Base-by-base conservation (phyloP, 139 green algal species). In the Asterochloris sp. region DNA sequence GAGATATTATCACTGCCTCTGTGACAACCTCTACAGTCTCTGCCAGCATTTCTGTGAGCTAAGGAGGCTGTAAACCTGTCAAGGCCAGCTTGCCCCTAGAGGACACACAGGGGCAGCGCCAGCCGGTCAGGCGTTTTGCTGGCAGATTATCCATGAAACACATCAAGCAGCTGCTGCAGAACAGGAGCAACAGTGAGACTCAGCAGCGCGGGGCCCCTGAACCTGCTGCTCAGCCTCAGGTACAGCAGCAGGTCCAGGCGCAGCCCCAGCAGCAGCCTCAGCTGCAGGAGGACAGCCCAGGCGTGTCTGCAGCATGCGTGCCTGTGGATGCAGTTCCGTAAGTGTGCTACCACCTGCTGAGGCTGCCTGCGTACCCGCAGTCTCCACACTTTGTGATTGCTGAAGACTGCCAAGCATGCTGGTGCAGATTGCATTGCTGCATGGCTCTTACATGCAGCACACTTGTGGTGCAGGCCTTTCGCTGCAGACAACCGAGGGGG, bases 151-250 rank as follows among this genome's bases (percentile, higher is more conserved):
- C n/a, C 26, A 82, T 82, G 78, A 82, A 82, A 29, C 61, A 64
- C 28, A 21, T 82, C 11, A 82, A 82, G 69, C 61, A 73, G 1
- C 78, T 82, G 19, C 28, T 82, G 62, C 38, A 54, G 38, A 82
- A 73, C 78, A 61, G 78, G 14, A 82, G 63, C 63, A 73, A 74
- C 63, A 82, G 78, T 21, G 78, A 82, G 12, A 82, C 26, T 24
- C 63, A 82, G 26, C 62, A 80, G 13, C 76, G 66, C 16, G 28
- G 26, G 47, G 61, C 78, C 23, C 61, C 73, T 17, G 73, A 61
- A 29, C 78, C 78, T 28, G 78, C 78, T 21, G 47, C 38, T 10
- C 13, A 64, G 1, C 14, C 78, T 2, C 24, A 29, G 19, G 14
- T 28, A 13, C 62, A 61, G 14, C 62, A 61, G 16, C 17, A 73